Conservation (phyloP, 768 basidiomycete genomes). For the Tricholoma terreum region DNA sequence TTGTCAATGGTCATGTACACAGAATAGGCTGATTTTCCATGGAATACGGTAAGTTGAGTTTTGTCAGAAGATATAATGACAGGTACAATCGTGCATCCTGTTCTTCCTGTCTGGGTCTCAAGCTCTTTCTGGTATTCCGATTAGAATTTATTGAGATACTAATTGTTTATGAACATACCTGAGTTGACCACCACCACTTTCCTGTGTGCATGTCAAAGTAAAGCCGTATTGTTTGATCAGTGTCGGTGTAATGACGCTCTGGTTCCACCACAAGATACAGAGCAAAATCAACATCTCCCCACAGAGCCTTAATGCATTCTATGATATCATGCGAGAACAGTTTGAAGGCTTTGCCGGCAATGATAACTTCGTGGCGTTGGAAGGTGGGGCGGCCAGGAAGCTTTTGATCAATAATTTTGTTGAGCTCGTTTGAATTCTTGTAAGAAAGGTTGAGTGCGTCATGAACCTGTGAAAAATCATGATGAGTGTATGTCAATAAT, state of each 20-base stretch:
- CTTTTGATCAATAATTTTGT: conserved; percentile 25
- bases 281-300: conserved; percentile 31
- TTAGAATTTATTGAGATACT: neutral
- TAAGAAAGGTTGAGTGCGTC: conserved; percentile 26
- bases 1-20: conserved; percentile 44
- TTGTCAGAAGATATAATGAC: conserved; percentile 42
- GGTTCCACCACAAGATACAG: conserved; percentile 30
- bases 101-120: conserved; percentile 4
- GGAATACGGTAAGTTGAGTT: conserved; percentile 35
- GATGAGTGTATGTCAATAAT: conserved; percentile 1
- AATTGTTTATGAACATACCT: conserved; percentile 25
- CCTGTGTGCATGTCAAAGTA: conserved; percentile 36
- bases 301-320: conserved; percentile 33
- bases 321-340: conserved; percentile 33
- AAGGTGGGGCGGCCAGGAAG: conserved; percentile 25
- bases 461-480: conserved; percentile 15
- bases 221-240: conserved; percentile 10
- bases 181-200: conserved; percentile 44
- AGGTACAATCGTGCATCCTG: conserved; percentile 30
- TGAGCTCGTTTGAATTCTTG: conserved; percentile 23
- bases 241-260: conserved; percentile 34
- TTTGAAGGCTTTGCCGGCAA: conserved; percentile 27
- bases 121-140: conserved; percentile 10
- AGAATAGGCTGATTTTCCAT: conserved; percentile 38
- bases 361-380: conserved; percentile 18